Evolutionary conservation across 306 rosid genomes (phyloP).

Genomic region (Bauhinia variegata): DNA sequence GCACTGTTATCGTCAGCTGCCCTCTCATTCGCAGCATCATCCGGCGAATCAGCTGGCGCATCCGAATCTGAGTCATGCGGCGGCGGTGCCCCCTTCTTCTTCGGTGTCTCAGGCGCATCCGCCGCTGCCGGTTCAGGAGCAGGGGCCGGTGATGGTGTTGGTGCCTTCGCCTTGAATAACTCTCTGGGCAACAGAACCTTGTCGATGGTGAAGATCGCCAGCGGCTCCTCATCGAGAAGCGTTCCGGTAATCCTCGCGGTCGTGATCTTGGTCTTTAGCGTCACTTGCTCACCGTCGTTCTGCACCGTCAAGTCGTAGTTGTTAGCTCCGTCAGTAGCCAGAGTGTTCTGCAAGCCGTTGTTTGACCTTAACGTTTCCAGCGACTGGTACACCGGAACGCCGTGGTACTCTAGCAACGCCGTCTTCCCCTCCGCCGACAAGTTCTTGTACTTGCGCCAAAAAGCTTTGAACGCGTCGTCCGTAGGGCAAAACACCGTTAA

Average conservation of each 20-base stretch:
- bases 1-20: no score
- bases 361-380: constrained; percentile 58
- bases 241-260: constrained; percentile 75
- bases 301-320: constrained; percentile 77
- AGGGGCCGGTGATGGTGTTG: constrained; percentile 60
- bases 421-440: constrained; percentile 56
- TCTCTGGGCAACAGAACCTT: constrained; percentile 74
- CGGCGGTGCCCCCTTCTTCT: constrained; percentile 23
- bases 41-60: constrained; percentile 31
- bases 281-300: constrained; percentile 75
- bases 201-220: constrained; percentile 58
- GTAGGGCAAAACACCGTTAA: constrained; percentile 76
- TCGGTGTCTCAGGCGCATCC: constrained; percentile 50
- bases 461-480: constrained; percentile 66
- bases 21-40: no score
- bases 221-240: constrained; percentile 65
- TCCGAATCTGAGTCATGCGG: constrained; percentile 10
- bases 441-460: constrained; percentile 73
- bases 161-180: constrained; percentile 59
- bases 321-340: constrained; percentile 79
- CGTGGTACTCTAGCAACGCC: constrained; percentile 70
- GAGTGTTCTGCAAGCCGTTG: constrained; percentile 68
- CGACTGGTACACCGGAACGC: constrained; percentile 65
- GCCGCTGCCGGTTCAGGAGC: constrained; percentile 63
- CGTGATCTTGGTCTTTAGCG: constrained; percentile 53